phyloP scores from a whole-genome alignment of 1,284 basidiomycete species.

The Chalciporus sp. region DNA sequence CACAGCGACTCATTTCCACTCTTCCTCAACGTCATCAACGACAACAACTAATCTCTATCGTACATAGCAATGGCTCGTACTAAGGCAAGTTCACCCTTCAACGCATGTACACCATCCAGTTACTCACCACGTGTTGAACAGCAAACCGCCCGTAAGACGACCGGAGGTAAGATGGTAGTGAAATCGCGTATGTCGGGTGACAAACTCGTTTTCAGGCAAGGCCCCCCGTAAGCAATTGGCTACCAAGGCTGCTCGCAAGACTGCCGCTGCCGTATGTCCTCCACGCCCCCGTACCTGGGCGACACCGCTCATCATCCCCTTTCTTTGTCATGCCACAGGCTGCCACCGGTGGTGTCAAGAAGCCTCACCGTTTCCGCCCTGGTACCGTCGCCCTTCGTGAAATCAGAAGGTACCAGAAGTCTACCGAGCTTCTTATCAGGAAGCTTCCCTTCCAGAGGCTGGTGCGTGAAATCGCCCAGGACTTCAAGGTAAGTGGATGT shows the following conservation, averaged over 20 bases:
- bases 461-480: constrained; percentile 95
- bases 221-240: constrained; percentile 89
- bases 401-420: constrained; percentile 97
- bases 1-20: constrained; percentile 9
- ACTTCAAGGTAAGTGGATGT: constrained; percentile 77
- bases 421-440: constrained; percentile 93
- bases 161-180: constrained; percentile 60
- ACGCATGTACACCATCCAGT: constrained; percentile 6
- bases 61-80: constrained; percentile 65
- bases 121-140: constrained; percentile 33
- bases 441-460: constrained; percentile 96
- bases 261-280: constrained; percentile 66
- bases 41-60: constrained; percentile 24
- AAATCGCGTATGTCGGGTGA: constrained; percentile 8
- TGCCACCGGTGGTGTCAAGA: constrained; percentile 95
- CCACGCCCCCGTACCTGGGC: not conserved
- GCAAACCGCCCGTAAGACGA: constrained; percentile 86
- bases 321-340: constrained; percentile 45
- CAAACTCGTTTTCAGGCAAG: constrained; percentile 53
- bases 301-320: constrained; percentile 13
- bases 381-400: constrained; percentile 98
- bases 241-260: constrained; percentile 89
- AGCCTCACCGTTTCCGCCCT: constrained; percentile 95
- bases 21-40: constrained; percentile 27
- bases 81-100: constrained; percentile 50